Evolutionary conservation across 2,329 filamentous ascomycete genomes (phyloP).

Genomic region (Zasmidium citrigriseum): DNA sequence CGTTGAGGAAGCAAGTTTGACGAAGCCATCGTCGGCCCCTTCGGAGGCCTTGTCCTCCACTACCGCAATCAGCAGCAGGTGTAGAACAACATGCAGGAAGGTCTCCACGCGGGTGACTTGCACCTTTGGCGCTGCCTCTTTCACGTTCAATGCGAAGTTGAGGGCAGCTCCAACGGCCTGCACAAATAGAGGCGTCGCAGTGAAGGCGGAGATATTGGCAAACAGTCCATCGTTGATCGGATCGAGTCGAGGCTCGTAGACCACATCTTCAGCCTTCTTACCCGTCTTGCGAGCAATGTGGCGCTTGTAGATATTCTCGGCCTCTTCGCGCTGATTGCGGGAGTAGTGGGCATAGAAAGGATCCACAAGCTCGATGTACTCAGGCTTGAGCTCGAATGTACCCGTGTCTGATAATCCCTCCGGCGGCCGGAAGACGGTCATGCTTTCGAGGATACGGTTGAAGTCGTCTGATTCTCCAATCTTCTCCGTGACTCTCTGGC

Average conservation of each 20-base stretch:
- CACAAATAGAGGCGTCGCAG: slow-evolving; percentile 79
- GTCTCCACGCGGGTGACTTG: slow-evolving; percentile 83
- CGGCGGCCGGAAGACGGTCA: slow-evolving; percentile 85
- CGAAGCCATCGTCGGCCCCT: slow-evolving; percentile 23
- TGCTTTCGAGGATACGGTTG: slow-evolving; percentile 77
- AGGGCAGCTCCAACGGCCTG: slow-evolving; percentile 89
- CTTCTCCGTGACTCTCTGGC: slow-evolving; percentile 81
- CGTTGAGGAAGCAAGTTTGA: slow-evolving; percentile 25
- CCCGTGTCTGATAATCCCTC: slow-evolving; percentile 92
- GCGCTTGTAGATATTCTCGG: slow-evolving; percentile 83
- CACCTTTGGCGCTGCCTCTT: slow-evolving; percentile 70
- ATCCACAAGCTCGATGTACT: slow-evolving; percentile 85
- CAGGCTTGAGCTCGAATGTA: slow-evolving; percentile 86
- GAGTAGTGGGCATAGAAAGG: slow-evolving; percentile 96
- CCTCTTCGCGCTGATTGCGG: slow-evolving; percentile 95
- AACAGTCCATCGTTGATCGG: slow-evolving; percentile 78
- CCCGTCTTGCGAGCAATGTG: slow-evolving; percentile 86
- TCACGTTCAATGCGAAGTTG: slow-evolving; percentile 73
- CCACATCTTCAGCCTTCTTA: slow-evolving; percentile 76
- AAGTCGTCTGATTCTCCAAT: slow-evolving; percentile 89
- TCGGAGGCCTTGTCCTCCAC: slow-evolving; percentile 65
- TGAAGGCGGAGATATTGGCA: slow-evolving; percentile 74
- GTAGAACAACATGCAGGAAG: slow-evolving; percentile 87
- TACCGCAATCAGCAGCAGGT: slow-evolving; percentile 82
- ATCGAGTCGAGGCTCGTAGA: slow-evolving; percentile 84